Evolutionary conservation across 192 early-diverging fungal species (phyloP).

Genomic region (Linnemannia hyalina): DNA sequence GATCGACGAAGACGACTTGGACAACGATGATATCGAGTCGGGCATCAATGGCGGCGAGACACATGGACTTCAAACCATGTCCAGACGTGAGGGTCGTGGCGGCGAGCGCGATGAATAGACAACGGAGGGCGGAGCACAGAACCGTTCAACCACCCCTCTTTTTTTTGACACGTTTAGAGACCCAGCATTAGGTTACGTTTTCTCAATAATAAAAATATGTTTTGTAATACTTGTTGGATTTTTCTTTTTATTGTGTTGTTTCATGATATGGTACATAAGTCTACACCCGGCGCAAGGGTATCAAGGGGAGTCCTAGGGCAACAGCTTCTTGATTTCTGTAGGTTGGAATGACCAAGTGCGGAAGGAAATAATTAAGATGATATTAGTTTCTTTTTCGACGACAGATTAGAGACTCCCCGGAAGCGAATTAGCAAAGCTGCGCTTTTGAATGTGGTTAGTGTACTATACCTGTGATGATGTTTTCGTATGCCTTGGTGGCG

Average conservation of each 20-base stretch:
- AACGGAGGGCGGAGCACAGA: background rate
- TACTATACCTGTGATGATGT: conserved; percentile 71
- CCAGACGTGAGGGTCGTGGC: conserved; percentile 41
- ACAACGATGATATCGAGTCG: conserved; percentile 47
- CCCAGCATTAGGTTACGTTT: background rate
- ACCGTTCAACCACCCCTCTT: background rate
- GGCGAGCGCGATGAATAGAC: conserved; percentile 36
- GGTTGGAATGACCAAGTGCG: too few species aligned
- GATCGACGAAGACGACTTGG: conserved; percentile 47
- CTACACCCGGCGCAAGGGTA: background rate
- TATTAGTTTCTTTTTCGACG: too few species aligned
- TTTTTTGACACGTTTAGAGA: background rate
- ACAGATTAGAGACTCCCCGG: too few species aligned
- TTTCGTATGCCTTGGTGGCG: conserved; percentile 75
- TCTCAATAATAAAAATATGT: background rate
- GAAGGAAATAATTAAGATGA: conserved; percentile 5
- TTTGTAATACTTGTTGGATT: background rate
- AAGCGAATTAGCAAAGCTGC: background rate
- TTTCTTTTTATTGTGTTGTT: background rate
- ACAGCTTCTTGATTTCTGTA: conserved; percentile 43
- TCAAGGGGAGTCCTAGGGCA: conserved; percentile 12
- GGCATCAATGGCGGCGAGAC: conserved; percentile 32
- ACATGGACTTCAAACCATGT: conserved; percentile 48
- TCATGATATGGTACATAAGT: conserved; percentile 19
- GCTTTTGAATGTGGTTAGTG: too few species aligned